Conservation (phyloP, 2,329 filamentous ascomycete genomes). For the Aaosphaeria arxii region DNA sequence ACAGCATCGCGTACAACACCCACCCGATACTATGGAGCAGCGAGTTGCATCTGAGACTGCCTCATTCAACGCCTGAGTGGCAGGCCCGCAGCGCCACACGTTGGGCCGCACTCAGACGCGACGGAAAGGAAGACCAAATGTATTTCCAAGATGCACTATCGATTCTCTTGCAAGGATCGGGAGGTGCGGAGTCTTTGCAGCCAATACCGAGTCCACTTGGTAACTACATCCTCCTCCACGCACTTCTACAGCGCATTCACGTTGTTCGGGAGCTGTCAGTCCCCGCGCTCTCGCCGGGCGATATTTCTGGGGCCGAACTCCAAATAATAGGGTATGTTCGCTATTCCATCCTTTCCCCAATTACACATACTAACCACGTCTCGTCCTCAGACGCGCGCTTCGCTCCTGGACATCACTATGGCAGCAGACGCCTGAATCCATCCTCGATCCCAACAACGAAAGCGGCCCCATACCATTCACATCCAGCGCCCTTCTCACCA, state of each 20-base stretch:
- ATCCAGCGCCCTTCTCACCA: slow-evolving; percentile 45
- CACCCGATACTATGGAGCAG: slow-evolving; percentile 28
- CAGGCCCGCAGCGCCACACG: slow-evolving; percentile 23
- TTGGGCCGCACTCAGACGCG: slow-evolving; percentile 21
- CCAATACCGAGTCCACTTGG: slow-evolving; percentile 29
- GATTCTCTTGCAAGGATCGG: slow-evolving; percentile 17
- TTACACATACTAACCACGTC: too few species aligned
- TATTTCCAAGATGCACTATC: slow-evolving; percentile 24
- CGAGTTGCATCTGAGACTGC: slow-evolving; percentile 23
- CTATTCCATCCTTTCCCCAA: not conserved
- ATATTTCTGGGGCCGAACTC: slow-evolving; percentile 17
- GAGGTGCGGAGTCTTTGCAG: slow-evolving; percentile 13
- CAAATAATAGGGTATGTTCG: slow-evolving; percentile 14
- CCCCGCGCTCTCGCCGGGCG: slow-evolving; percentile 14
- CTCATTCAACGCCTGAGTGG: slow-evolving; percentile 24
- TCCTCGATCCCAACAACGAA: slow-evolving; percentile 34
- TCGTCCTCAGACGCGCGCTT: slow-evolving; percentile 18
- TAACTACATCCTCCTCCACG: slow-evolving; percentile 30
- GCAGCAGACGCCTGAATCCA: slow-evolving; percentile 34
- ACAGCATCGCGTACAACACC: slow-evolving; percentile 29
- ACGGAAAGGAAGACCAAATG: slow-evolving; percentile 23
- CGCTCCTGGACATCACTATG: slow-evolving; percentile 34
- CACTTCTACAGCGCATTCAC: slow-evolving; percentile 26
- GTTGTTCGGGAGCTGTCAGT: slow-evolving; percentile 25
- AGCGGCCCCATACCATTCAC: slow-evolving; percentile 40